These are phyloP conservation scores for Coleophoma crateriformis DNA, from an alignment of 2,329 filamentous ascomycete genomes.

Conservation along the genomic window DNA sequence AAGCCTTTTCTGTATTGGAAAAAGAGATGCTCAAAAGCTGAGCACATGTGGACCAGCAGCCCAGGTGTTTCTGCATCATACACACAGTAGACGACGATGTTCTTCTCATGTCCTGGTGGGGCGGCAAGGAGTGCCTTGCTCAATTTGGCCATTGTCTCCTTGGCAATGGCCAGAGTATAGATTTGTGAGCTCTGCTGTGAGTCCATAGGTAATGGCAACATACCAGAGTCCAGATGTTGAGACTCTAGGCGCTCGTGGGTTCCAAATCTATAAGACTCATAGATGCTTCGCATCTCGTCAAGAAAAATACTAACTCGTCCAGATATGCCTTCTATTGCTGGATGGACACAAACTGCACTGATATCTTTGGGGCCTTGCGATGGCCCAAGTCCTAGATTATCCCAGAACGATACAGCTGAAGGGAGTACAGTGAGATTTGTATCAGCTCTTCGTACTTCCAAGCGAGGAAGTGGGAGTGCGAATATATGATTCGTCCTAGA, in stretches of 20 bases:
- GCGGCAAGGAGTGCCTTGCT: constrained; percentile 23
- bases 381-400: constrained; percentile 70
- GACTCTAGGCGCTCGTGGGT: constrained; percentile 43
- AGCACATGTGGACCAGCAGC: constrained; percentile 64
- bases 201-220: constrained; percentile 22
- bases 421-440: constrained; percentile 68
- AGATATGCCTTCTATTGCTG: constrained; percentile 56
- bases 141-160: constrained; percentile 21
- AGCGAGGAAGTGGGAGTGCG: constrained; percentile 60
- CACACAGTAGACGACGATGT: constrained; percentile 72
- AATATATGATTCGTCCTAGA: constrained; percentile 49
- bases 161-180: constrained; percentile 17
- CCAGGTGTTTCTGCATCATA: constrained; percentile 59
- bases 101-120: constrained; percentile 35
- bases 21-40: constrained; percentile 68
- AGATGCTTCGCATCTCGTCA: constrained; percentile 61
- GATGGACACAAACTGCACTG: constrained; percentile 64
- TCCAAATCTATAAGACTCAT: constrained; percentile 70
- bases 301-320: constrained; percentile 60
- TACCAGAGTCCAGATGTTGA: constrained; percentile 28
- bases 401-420: constrained; percentile 74
- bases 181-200: constrained; percentile 29
- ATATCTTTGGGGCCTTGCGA: constrained; percentile 68
- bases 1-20: constrained; percentile 52
- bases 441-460: constrained; percentile 68